These are phyloP conservation scores for Auricularia sp. DNA, from an alignment of 768 basidiomycete species.

Conservation along the genomic window DNA sequence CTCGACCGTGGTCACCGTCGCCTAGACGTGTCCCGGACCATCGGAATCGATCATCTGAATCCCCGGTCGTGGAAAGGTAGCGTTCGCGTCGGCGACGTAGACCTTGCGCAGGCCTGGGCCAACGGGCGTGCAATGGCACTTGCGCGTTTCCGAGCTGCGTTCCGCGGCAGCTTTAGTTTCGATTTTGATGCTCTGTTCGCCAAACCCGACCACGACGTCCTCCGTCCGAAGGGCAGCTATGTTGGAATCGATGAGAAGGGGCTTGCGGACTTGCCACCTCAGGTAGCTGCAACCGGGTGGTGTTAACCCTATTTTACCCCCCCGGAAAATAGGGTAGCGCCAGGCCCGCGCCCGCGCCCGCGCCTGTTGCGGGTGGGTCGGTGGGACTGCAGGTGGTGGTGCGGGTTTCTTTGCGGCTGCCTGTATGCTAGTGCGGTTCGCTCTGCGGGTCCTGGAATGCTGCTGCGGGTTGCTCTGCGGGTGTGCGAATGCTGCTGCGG, in stretches of 20 bases:
- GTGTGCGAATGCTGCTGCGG: too few relatives aligned
- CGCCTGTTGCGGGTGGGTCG: too few relatives aligned
- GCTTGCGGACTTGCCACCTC: neutral
- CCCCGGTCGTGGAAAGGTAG: constrained; percentile 7
- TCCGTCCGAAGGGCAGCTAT: neutral
- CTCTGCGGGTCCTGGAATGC: too few relatives aligned
- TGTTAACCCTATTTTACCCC: too few relatives aligned
- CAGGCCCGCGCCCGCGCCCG: too few relatives aligned
- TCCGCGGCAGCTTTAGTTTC: neutral
- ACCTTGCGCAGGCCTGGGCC: neutral
- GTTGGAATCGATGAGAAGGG: neutral
- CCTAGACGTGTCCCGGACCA: constrained; percentile 12
- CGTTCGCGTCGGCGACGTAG: neutral
- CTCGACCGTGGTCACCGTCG: constrained; percentile 14
- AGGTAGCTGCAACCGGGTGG: too few relatives aligned
- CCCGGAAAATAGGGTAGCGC: too few relatives aligned
- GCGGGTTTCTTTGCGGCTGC: too few relatives aligned
- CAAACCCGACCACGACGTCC: neutral
- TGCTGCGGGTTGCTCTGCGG: too few relatives aligned
- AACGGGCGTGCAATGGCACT: neutral
- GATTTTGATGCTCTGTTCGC: neutral
- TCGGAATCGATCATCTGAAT: constrained; percentile 18
- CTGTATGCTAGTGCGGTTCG: too few relatives aligned
- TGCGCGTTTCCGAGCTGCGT: neutral
- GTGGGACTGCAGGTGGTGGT: too few relatives aligned